Base-by-base conservation (phyloP, 1,284 basidiomycete species). In the Ganoderma meredithae region DNA sequence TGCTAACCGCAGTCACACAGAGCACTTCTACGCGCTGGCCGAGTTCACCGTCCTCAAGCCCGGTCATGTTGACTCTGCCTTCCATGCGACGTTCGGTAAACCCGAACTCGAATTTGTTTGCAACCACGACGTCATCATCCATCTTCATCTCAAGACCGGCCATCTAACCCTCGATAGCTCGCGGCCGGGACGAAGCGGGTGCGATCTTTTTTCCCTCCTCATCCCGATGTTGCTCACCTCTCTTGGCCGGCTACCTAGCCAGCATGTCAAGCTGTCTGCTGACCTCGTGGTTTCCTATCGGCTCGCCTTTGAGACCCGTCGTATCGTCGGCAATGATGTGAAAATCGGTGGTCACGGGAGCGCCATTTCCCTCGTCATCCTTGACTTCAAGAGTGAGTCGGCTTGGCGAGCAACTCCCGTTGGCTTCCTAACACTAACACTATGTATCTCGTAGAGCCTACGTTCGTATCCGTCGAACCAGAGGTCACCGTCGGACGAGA, bases 101-200 rank as follows among this genome's bases (percentile, higher is more conserved):
- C 77, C 77, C 5, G 62, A 66, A 7, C 69, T 78, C n/a, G 68
- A 73, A 56, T 77, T 78, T 65, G 65, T 77, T 47, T 78, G 77
- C 66, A 76, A 77, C 60, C 77, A 78, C 53, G 76, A 77, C 59
- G 75, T 67, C 5, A 62, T 77, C 39, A 61, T 78, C 1, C 64
- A 63, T 25, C 53, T 78, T 39, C 73, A 62, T 17, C 65, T 78
- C 39, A 66, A 69, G 13, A 62, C 66, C 2, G 73, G 76, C 1
- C 69, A 73, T 52, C 64, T 76, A 5, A 19, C 31, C 31, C 27
- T 55, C 31, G 52, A 55, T 19, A 31, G 13, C 25, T 19, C 31
- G 27, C 52, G 52, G 27, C 52, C 52, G 13, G 53, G 62, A 7
- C 22, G 47, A 13, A n/a, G 39, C 63, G 40, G 63, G 65, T 67